Evolutionary conservation across 1,139 yeast genomes (phyloP), one percentile per base, ranked within the genome.

Genomic region (Pichia sp.): DNA sequence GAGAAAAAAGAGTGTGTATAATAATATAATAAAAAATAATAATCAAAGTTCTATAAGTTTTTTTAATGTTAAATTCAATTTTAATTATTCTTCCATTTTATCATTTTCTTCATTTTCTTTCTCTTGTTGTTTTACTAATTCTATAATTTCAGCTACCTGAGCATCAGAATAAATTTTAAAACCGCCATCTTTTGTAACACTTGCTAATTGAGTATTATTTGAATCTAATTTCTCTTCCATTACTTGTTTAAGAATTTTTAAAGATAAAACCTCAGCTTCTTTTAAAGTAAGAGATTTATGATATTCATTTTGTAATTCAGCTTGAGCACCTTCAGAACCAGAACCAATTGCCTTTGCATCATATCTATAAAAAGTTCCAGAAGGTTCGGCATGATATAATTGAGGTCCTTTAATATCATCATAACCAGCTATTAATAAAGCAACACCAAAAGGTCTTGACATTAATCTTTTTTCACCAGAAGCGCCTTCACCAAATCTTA

Each of bases 361-460:
- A 66, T 92, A 94, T 68, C 95, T 80, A 72, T 92, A 94, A 62
- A 89, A 94, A 1, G 99, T 92, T 53, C 99, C 99, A 25, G 96
- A 86, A 39, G 99, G 98, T 69, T 94, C 99, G n/a, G 98, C 96
- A 66, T 94, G 97, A 66, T 86, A 86, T 63, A 94, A 77, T 69
- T 92, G 98, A 47, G 97, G 96, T 0, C 98, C 98, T 62, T 87
- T 84, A 59, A 88, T 95, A 53, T 80, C 75, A 70, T 92, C 98
- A 59, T 83, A 76, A 45, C 99, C 99, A 7, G 98, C 98, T 64
- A 94, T 85, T 63, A 94, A 77, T 57, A 94, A 73, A 2, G 99
- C 99, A 46, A 94, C 99, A 65, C 99, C 99, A 68, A 94, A 94
- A 9, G 99, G 99, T 71, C 99, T 82, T 4, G 97, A 88, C 99